Evolutionary conservation across 1,284 basidiomycete species (phyloP).

Genomic region (Lentinula novae-zelandiae): DNA sequence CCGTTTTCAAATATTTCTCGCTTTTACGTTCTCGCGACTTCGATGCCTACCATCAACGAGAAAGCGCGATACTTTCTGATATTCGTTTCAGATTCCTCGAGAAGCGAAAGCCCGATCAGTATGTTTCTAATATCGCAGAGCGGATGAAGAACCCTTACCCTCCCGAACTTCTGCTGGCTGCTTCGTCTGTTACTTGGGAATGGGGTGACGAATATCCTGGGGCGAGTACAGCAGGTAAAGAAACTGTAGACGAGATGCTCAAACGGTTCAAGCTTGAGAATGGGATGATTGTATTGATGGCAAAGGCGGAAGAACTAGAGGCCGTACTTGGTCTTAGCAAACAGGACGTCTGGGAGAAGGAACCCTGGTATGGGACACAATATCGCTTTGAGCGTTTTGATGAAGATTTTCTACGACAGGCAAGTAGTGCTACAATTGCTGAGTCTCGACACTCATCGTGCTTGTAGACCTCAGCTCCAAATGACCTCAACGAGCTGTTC

Average conservation of each 20-base stretch:
- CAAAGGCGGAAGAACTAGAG: constrained; percentile 64
- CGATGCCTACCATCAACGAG: constrained; percentile 74
- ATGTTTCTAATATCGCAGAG: constrained; percentile 77
- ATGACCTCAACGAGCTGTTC: constrained; percentile 64
- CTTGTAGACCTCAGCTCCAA: constrained; percentile 55
- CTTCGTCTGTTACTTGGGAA: constrained; percentile 71
- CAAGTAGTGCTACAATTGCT: constrained; percentile 26
- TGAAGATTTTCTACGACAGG: constrained; percentile 61
- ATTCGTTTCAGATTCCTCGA: constrained; percentile 90
- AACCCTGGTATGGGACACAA: constrained; percentile 86
- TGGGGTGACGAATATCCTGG: constrained; percentile 53
- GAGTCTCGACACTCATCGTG: background rate
- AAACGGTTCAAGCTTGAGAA: constrained; percentile 57
- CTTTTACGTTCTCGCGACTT: constrained; percentile 71
- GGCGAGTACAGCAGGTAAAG: constrained; percentile 31
- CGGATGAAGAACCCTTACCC: constrained; percentile 81
- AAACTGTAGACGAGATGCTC: constrained; percentile 64
- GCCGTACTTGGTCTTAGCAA: constrained; percentile 43
- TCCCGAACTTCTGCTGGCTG: constrained; percentile 76
- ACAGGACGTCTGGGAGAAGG: constrained; percentile 56
- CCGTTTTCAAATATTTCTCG: constrained; percentile 86
- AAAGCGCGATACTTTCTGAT: constrained; percentile 71
- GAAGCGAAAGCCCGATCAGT: constrained; percentile 77
- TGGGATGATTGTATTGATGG: constrained; percentile 77
- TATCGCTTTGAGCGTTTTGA: constrained; percentile 72